Percentiles rank a stretch among this genome's conserved stretches.
phyloP scores from a whole-genome alignment of 2,329 filamentous ascomycete species.

The Pseudogymnoascus sp. region DNA sequence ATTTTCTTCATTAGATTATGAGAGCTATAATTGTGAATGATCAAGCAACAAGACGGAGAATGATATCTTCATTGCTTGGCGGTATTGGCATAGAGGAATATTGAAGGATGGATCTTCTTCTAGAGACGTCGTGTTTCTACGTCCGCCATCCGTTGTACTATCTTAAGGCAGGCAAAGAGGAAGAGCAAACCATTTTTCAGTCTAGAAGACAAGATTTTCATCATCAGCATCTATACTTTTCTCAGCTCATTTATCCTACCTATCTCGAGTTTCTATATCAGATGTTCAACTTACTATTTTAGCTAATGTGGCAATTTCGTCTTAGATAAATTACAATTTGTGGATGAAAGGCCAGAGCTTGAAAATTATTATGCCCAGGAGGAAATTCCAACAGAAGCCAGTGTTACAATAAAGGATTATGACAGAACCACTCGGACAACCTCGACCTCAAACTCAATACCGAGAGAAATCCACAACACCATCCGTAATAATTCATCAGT shows the following conservation, averaged over 20 bases:
- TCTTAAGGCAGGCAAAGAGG: not conserved
- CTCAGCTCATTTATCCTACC: not conserved
- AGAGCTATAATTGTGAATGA: conserved; percentile 6
- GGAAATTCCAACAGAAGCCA: not conserved
- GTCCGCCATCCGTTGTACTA: not conserved
- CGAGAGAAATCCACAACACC: not conserved
- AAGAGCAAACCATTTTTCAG: not conserved
- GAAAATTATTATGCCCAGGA: not conserved
- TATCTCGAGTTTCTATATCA: not conserved
- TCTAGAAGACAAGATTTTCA: not conserved
- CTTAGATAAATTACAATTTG: not conserved
- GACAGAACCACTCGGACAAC: not conserved
- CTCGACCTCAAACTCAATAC: not conserved
- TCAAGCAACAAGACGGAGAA: not conserved
- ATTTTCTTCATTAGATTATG: not conserved
- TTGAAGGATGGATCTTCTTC: not conserved
- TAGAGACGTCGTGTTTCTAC: not conserved
- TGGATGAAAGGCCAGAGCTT: not conserved
- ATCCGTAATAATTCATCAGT: not conserved
- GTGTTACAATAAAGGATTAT: not conserved
- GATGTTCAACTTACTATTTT: not conserved
- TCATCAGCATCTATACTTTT: not conserved
- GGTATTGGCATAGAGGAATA: not conserved
- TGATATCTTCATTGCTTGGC: not conserved
- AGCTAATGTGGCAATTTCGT: not conserved